A percentile compares a stretch with the other conserved stretches of the same genome.
Evolutionary conservation across 2,329 filamentous ascomycete species (phyloP).

Genomic region (Fusarium torreyae): DNA sequence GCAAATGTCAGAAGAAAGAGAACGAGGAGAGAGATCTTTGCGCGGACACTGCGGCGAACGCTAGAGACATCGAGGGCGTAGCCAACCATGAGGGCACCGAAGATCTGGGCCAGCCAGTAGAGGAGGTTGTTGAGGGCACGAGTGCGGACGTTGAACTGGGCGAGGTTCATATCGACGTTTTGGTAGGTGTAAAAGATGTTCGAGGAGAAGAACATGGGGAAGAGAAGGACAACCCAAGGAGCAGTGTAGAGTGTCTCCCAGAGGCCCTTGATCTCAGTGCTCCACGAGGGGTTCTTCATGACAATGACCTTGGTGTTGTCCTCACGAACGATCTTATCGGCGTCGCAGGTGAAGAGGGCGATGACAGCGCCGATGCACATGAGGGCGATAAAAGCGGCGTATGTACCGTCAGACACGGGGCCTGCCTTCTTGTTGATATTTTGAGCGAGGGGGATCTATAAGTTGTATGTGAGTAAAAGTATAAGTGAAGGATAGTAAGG

Average conservation of each 20-base stretch:
- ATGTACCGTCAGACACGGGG: slow-evolving; percentile 65
- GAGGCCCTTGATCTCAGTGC: slow-evolving; percentile 54
- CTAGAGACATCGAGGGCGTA: slow-evolving; percentile 60
- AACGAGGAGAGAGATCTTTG: slow-evolving; percentile 62
- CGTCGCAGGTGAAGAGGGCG: slow-evolving; percentile 64
- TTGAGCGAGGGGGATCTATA: slow-evolving; percentile 77
- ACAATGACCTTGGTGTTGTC: slow-evolving; percentile 57
- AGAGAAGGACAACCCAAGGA: slow-evolving; percentile 55
- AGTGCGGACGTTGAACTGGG: slow-evolving; percentile 68
- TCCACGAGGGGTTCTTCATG: slow-evolving; percentile 56
- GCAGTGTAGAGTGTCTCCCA: slow-evolving; percentile 60
- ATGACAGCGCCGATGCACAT: slow-evolving; percentile 66
- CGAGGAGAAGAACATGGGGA: slow-evolving; percentile 69
- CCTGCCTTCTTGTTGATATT: slow-evolving; percentile 72
- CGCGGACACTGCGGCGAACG: slow-evolving; percentile 62
- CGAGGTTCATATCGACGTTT: slow-evolving; percentile 69
- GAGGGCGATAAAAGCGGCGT: slow-evolving; percentile 64
- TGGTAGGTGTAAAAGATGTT: slow-evolving; percentile 72
- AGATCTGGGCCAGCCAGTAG: slow-evolving; percentile 71
- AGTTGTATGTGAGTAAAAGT: slow-evolving; percentile 10
- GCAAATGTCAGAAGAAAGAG: slow-evolving; percentile 65
- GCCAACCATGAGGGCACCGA: slow-evolving; percentile 66
- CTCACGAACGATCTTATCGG: slow-evolving; percentile 58
- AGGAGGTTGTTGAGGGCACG: slow-evolving; percentile 69
- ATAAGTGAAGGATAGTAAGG: background rate